A percentile compares a stretch with the other conserved stretches of the same genome.
phyloP scores from a whole-genome alignment of 352 stramenopile species.

The Pelagophyceae sp. region DNA sequence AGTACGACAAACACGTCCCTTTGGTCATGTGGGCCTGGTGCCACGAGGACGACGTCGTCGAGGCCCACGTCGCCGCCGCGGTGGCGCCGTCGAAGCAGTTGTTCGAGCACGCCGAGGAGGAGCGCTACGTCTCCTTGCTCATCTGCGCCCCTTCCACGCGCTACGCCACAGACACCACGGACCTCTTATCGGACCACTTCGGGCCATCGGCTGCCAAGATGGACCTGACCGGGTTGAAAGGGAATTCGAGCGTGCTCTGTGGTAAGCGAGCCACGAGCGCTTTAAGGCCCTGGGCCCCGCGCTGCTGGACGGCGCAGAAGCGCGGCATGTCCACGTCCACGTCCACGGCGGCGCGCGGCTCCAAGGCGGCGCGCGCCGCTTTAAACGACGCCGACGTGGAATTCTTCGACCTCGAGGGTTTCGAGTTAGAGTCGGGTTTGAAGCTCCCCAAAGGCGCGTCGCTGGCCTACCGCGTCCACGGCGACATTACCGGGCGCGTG shows the following conservation, averaged over 20 bases:
- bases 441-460: background rate
- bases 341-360: background rate
- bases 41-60: conserved; percentile 20
- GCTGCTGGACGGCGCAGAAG: background rate
- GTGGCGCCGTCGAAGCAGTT: background rate
- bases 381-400: background rate
- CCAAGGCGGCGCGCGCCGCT: background rate
- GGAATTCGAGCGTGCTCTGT: background rate
- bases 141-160: background rate
- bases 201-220: background rate
- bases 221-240: background rate
- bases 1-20: background rate
- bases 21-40: background rate
- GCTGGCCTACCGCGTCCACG: conserved; percentile 4
- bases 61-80: background rate
- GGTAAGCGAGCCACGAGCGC: background rate
- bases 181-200: background rate
- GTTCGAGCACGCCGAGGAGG: background rate
- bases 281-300: background rate
- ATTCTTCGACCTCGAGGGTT: background rate
- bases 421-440: background rate
- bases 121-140: background rate
- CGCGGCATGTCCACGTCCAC: background rate
- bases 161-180: background rate
- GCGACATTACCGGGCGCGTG: background rate